Conservation (phyloP, 257 asterid genomes). For the Marsdenia floribunda region DNA sequence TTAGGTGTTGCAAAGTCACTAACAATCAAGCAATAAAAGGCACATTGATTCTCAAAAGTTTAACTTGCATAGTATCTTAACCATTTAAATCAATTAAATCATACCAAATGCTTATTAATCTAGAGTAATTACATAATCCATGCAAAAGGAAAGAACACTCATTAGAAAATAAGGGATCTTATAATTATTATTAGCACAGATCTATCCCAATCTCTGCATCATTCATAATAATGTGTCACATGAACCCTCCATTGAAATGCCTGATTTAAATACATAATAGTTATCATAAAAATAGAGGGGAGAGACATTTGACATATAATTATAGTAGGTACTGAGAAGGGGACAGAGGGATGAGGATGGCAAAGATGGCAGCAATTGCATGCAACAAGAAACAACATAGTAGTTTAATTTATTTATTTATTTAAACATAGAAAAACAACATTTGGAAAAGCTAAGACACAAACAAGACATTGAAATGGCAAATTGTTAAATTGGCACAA, state of each 20-base stretch:
- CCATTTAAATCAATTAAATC: not conserved
- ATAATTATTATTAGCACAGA: not conserved
- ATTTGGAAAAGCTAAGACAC: not conserved
- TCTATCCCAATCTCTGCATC: no score
- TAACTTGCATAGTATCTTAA: not conserved
- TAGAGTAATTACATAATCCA: not conserved
- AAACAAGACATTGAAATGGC: constrained; percentile 1
- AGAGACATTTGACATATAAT: no score
- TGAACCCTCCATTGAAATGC: not conserved
- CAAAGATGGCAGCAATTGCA: not conserved
- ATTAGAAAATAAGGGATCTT: not conserved
- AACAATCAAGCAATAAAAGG: not conserved
- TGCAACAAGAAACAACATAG: not conserved
- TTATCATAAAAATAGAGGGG: not conserved
- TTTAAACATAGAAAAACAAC: not conserved
- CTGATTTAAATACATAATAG: not conserved
- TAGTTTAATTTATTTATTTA: not conserved
- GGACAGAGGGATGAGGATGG: not conserved
- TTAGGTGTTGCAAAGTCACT: not conserved
- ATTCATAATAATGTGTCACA: no score
- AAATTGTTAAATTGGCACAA: constrained; percentile 5
- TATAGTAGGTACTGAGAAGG: not conserved
- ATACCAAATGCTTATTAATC: not conserved
- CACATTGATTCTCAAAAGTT: not conserved
- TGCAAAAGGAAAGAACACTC: not conserved